These are phyloP conservation scores for Clonostachys byssicola DNA, from an alignment of 2,329 filamentous ascomycete genomes.

Conservation along the genomic window DNA sequence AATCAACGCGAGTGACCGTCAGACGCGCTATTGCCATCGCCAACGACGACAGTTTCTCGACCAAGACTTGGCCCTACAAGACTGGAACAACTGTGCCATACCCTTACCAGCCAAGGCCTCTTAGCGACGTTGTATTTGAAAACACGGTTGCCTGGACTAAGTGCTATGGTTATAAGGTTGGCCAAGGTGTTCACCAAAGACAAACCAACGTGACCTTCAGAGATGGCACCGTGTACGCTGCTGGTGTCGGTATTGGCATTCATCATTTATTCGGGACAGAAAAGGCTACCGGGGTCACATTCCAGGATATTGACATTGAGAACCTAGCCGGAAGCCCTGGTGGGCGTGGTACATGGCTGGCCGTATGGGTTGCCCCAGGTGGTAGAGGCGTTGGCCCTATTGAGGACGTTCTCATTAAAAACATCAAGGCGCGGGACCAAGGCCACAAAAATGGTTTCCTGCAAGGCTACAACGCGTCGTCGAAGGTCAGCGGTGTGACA, in stretches of 20 bases:
- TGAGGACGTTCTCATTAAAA: not conserved
- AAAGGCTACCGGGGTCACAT: not conserved
- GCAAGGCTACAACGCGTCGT: not conserved
- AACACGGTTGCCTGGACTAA: constrained; percentile 1
- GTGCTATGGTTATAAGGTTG: constrained; percentile 1
- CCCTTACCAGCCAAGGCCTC: not conserved
- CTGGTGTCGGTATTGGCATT: not conserved
- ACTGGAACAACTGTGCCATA: constrained; percentile 1
- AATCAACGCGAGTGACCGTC: not conserved
- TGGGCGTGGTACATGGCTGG: not conserved
- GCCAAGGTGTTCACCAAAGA: not conserved
- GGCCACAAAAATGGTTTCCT: not conserved
- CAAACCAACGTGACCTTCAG: constrained; percentile 1
- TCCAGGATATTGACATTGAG: constrained; percentile 2
- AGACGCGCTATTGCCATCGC: constrained; percentile 1
- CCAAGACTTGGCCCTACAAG: constrained; percentile 2
- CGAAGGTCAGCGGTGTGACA: not conserved
- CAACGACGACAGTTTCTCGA: constrained; percentile 1
- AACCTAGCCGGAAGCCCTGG: not conserved
- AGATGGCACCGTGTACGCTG: not conserved
- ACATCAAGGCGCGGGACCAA: not conserved
- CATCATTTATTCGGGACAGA: not conserved
- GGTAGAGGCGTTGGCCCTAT: constrained; percentile 1
- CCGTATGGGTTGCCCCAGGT: not conserved
- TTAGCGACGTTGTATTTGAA: constrained; percentile 1